Evolutionary conservation across 768 basidiomycete species (phyloP), one percentile per base, ranked within the genome.

Genomic region (Lyophyllum semitale): DNA sequence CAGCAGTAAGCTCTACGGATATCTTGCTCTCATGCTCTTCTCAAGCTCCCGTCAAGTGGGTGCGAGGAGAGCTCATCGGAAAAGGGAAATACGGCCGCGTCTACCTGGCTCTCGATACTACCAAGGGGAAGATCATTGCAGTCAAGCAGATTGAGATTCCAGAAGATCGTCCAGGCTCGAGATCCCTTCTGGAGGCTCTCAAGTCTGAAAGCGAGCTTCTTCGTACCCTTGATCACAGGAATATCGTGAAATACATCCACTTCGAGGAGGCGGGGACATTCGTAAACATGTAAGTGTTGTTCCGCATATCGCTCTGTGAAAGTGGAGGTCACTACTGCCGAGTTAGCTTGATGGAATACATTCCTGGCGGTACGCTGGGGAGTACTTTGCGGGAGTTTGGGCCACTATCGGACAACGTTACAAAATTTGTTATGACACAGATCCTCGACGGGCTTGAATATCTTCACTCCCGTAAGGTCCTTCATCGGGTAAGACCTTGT

Each of bases 141-240:
- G 95, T 98, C 59, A 99, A 99, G 72, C 97, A 98, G 71, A 96
- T 98, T 47, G 95, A 98, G 70, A 84, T 95, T 51, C 95, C 96
- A 1, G 41, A 18, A 84, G 85, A 49, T 93, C 93, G 15, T 83
- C 85, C 26, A 91, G 89, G 63, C 94, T 98, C 72, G 88, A 87
- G 71, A 87, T 84, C 84, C 23, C 86, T 95, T 60, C 89, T 98
- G 57, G 88, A 93, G 61, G 93, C 95, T 4, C 73, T 98, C 63
- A 93, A 95, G 71, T 78, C 89, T 60, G 96, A 98, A 77, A 95
- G 93, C 67, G 93, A 96, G 73, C 91, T 94, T 4, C 77, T 98
- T 63, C 93, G 94, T 71, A 93, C 95, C 53, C 78, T 98, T 48
- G 95, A 98, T 65, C 96, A 98, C 73, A 89, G 93, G 27, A 86